Base-by-base conservation (phyloP, 441 rosid species). In the Eugenia klotzschiana region DNA sequence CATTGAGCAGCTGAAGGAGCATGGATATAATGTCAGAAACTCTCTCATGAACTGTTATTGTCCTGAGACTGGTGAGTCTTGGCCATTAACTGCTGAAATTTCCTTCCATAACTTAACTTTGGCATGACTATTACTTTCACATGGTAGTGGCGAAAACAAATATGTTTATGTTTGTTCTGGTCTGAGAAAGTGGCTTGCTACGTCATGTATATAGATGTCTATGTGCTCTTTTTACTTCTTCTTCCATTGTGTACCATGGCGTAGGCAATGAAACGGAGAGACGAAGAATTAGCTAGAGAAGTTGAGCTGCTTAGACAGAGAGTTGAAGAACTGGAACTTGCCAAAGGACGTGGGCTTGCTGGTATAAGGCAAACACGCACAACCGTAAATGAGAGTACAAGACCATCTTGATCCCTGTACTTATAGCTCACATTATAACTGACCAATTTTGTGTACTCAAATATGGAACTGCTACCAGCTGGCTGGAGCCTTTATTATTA, bases 191-290 rank as follows among this genome's bases (percentile, higher is more conserved):
- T 54, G 27, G 43, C 82, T 51, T 51, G 58, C 58, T 80, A 80
- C 43, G 18, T 54, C 29, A 64, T n/a, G 57, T 16, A 73, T 83
- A 79, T 40, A 41, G 33, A n/a, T 14, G 13, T 13, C 27, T 11
- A 4, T 1, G 37, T 37, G 64, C 33, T 26, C 43, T 16, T 27
- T 55, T 72, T 50, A 51, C 79, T 29, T 40, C 26, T 52, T 83
- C 7, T 7, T 46, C 33, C 20, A 37, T 52, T n/a, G 55, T 83
- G 49, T 80, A 50, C 43, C 53, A 49, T 50, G 57, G 43, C 0
- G 2, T 46, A 83, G 85, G 85, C 81, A 54, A 26, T 83, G 85
- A 83, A 64, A 72, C 72, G 51, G 60, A 57, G 85, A 58, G 82
- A 79, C 0, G 77, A 83, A 79, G 85, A 79, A 41, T 60, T 79